These are phyloP conservation scores for Citrus unshiu DNA, from an alignment of 345 rosid genomes.

Conservation along the genomic window DNA sequence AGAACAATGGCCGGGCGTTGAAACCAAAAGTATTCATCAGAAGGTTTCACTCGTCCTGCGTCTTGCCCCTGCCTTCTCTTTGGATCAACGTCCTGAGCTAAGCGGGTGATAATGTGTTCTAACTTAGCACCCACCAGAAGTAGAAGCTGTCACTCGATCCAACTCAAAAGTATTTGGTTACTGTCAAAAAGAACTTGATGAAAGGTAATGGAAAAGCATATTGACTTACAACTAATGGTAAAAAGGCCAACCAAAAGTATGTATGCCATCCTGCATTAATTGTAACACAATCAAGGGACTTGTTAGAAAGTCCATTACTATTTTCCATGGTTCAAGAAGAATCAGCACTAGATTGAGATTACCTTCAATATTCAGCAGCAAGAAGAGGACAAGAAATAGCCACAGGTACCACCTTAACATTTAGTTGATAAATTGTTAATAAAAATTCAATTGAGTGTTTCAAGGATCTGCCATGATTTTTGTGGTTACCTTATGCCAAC, in stretches of 20 bases:
- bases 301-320: background rate
- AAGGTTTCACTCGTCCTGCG: slow-evolving; percentile 52
- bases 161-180: background rate
- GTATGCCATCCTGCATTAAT: slow-evolving; percentile 74
- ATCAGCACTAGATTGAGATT: background rate
- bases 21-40: slow-evolving; percentile 83
- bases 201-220: background rate
- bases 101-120: slow-evolving; percentile 54
- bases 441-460: background rate
- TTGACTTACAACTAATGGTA: slow-evolving; percentile 71
- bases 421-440: background rate
- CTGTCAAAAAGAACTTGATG: background rate
- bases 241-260: slow-evolving; percentile 80
- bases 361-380: slow-evolving; percentile 78
- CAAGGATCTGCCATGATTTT: background rate
- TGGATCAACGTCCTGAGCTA: slow-evolving; percentile 46
- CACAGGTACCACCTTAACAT: slow-evolving; percentile 75
- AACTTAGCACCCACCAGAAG: slow-evolving; percentile 81
- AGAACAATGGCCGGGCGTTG: slow-evolving; percentile 43
- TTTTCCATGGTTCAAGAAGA: background rate
- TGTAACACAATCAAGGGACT: background rate
- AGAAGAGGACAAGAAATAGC: slow-evolving; percentile 75
- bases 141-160: slow-evolving; percentile 44
- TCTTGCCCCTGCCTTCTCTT: slow-evolving; percentile 22
- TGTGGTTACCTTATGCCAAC: slow-evolving; percentile 65